These are phyloP conservation scores for Tolypocladium ovalisporum DNA, from an alignment of 2,329 filamentous ascomycete genomes.

Conservation along the genomic window DNA sequence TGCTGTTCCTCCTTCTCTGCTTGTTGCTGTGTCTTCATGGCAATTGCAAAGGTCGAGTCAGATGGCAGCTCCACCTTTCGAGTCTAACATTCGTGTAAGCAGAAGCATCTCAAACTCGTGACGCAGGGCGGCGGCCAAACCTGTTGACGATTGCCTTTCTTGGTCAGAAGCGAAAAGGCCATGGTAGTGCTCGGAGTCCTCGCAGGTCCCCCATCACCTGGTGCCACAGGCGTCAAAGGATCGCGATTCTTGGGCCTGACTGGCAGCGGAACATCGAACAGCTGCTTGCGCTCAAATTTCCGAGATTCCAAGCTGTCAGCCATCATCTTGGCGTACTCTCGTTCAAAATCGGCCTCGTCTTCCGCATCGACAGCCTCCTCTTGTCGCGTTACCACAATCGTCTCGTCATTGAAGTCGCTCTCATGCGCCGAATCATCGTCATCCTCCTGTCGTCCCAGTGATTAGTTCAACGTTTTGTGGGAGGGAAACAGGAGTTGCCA, in stretches of 20 bases:
- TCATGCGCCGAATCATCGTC: constrained; percentile 39
- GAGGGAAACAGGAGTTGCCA: constrained; percentile 8
- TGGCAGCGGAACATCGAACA: constrained; percentile 95
- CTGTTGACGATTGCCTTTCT: constrained; percentile 92
- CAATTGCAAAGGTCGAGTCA: constrained; percentile 88
- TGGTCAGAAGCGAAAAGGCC: constrained; percentile 93
- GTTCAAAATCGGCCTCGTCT: constrained; percentile 93
- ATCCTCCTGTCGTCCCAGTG: constrained; percentile 27
- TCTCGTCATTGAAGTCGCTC: constrained; percentile 70
- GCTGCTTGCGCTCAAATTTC: constrained; percentile 87
- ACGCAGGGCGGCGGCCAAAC: constrained; percentile 26
- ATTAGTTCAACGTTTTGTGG: not conserved
- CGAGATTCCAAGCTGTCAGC: constrained; percentile 89
- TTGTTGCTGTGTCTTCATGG: constrained; percentile 92
- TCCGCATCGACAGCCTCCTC: constrained; percentile 88
- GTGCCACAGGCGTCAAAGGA: constrained; percentile 19
- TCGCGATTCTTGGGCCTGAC: constrained; percentile 66
- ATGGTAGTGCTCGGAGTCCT: constrained; percentile 47
- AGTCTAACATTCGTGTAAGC: constrained; percentile 42
- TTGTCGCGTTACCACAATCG: constrained; percentile 82
- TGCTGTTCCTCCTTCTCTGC: constrained; percentile 94
- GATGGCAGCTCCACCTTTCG: constrained; percentile 81
- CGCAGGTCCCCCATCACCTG: constrained; percentile 10
- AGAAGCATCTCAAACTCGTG: not conserved
- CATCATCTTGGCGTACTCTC: constrained; percentile 98